Evolutionary conservation across 2,329 filamentous ascomycete species (phyloP), one percentile per base, ranked within the genome.

Genomic region (Xylariaceae sp.): DNA sequence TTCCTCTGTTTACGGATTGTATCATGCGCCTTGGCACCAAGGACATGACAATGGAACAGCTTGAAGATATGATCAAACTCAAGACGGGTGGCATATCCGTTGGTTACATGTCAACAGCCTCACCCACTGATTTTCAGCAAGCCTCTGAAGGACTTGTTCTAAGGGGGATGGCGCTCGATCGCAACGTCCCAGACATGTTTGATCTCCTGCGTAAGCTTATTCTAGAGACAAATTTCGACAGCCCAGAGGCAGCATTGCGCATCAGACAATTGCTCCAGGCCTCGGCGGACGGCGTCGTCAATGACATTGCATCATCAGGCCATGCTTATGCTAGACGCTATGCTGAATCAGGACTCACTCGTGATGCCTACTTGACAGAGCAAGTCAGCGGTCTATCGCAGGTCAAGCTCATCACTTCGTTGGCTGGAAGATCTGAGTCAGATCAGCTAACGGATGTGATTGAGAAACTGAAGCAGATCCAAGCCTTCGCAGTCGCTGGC

Each of bases 11-110:
- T 65, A 90, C 89, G 12, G 91, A 96, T 64, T 85, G 88, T 35
- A 85, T 99, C 53, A 94, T 96, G 87, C 86, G 94, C 17, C 79
- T 99, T 9, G 94, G 94, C 12, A 99, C 92, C 2, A 87, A 87
- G 60, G 81, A 85, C 52, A 88, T 88, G 77, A 84, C 85, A 0
- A 96, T 96, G 87, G 94, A 96, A 67, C 85, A 96, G 67, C 81
- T 97, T 45, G 94, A 99, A 68, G 94, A 97, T 63, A 71, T 91
- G 48, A 96, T 99, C 68, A 97, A 97, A 68, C 78, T 97, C 30
- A 95, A 95, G 73, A 97, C 94, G 1, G 94, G 94, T 17, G 94
- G 94, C 10, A 81, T 99, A 35, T 88, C 85, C 2, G 84, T 95
- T 14, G 85, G 87, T 1, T 91, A 96, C 59, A 88, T 95, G 69